Evolutionary conservation across 2,329 filamentous ascomycete species (phyloP).

Genomic region (Penicillium nordicum): DNA sequence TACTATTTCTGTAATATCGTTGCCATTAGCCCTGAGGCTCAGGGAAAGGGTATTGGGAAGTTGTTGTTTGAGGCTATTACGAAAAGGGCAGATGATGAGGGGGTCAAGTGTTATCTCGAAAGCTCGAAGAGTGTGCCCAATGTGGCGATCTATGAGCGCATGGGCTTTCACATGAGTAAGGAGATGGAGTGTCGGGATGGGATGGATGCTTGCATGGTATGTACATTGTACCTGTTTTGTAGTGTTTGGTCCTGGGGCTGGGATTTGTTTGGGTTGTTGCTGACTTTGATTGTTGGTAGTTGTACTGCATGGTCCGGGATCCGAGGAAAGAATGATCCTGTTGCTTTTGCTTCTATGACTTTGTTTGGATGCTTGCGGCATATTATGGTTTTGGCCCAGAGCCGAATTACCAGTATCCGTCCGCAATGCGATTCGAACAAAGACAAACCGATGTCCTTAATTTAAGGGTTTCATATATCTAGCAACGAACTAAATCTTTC

Average conservation of each 20-base stretch:
- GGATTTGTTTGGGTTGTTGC: not conserved
- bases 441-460: not conserved
- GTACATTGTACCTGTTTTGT: slow-evolving; percentile 12
- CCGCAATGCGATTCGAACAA: not conserved
- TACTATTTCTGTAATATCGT: slow-evolving; percentile 79
- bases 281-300: slow-evolving; percentile 12
- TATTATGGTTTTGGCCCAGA: not conserved
- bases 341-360: not conserved
- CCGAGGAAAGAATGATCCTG: slow-evolving; percentile 13
- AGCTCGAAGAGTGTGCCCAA: slow-evolving; percentile 67
- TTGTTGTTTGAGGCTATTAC: slow-evolving; percentile 64
- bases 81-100: slow-evolving; percentile 60
- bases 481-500: not conserved
- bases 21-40: slow-evolving; percentile 63
- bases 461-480: not conserved
- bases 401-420: not conserved
- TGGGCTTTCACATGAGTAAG: slow-evolving; percentile 64
- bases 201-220: slow-evolving; percentile 53
- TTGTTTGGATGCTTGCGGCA: not conserved
- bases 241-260: not conserved
- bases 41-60: slow-evolving; percentile 65
- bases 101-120: slow-evolving; percentile 66
- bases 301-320: slow-evolving; percentile 29
- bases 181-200: slow-evolving; percentile 66
- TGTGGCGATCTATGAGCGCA: slow-evolving; percentile 65